Evolutionary conservation across 2,329 filamentous ascomycete species (phyloP), one percentile per base, ranked within the genome.

Genomic region (Colletotrichum gigasporum): DNA sequence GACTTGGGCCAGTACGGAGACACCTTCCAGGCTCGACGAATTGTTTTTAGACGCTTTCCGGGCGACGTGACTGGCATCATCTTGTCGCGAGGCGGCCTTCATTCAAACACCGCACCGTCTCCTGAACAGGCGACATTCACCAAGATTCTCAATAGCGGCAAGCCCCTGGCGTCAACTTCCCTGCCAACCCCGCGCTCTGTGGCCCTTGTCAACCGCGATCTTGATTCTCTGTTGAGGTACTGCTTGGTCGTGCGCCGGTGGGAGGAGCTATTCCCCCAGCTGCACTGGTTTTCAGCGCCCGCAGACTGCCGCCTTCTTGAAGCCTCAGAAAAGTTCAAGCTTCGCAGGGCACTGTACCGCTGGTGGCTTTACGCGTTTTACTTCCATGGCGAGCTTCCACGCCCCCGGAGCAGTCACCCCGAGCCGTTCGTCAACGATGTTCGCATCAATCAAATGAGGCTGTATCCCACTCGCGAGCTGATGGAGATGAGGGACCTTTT

Each of bases 361-460:
- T 87, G 84, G 84, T 86, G 84, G 83, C 75, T 85, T 4, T 87
- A 83, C 66, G 78, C 82, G 6, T 78, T 79, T 32, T 82, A 84
- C 64, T 86, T 86, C 63, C 84, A 87, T 47, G 79, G 80, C 10
- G 78, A 79, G 30, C 73, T 75, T 34, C 77, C 74, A 9, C 72
- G 75, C 24, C 78, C 78, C 4, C 74, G 75, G 8, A 58, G 73
- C 39, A 77, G 76, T 2, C 72, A 77, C 44, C 78, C 78, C 0
- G 77, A 79, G 63, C 75, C 78, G 10, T 75, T 71, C 24, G 77
- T 77, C 8, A 76, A 81, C 44, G 76, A 81, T 51, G 68, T 80
- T 11, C 75, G 82, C 44, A 76, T 75, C 26, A 80, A 76, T 42
- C 78, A 81, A 65, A 74, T 85, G 69, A 78, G 81, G n/a, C 67